phyloP scores from a whole-genome alignment of 2,329 filamentous ascomycete genomes.

The Ophiostoma sp. region DNA sequence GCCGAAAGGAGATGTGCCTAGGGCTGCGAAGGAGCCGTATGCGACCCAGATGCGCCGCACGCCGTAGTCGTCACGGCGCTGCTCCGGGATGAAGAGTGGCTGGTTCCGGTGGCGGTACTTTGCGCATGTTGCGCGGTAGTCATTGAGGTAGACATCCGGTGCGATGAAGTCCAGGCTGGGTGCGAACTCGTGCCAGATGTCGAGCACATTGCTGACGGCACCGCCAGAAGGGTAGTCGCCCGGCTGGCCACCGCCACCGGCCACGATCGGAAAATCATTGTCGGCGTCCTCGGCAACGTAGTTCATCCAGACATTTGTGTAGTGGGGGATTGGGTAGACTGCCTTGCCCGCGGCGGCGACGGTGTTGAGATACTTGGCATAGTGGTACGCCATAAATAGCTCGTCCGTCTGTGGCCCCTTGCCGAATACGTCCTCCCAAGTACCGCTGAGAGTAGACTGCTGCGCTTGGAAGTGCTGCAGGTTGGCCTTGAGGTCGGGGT shows the following conservation, averaged over 20 bases:
- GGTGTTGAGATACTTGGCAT: conserved; percentile 34
- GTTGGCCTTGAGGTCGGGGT: conserved; percentile 8
- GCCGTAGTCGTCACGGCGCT: conserved; percentile 45
- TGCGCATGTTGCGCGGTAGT: conserved; percentile 35
- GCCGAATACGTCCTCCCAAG: conserved; percentile 33
- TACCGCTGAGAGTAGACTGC: conserved; percentile 1
- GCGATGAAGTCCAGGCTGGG: conserved; percentile 43
- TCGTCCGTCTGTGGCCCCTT: conserved; percentile 33
- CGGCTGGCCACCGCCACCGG: conserved; percentile 33
- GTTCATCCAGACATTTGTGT: conserved; percentile 36
- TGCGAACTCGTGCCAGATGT: conserved; percentile 42
- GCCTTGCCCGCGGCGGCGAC: conserved; percentile 36
- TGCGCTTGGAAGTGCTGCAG: conserved; percentile 22
- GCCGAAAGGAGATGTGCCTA: conserved; percentile 36
- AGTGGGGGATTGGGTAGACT: conserved; percentile 34
- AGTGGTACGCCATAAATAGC: conserved; percentile 37
- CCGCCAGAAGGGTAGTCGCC: conserved; percentile 45
- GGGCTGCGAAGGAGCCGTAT: conserved; percentile 27
- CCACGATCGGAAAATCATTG: conserved; percentile 9
- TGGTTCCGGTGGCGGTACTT: conserved; percentile 30
- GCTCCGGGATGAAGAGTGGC: conserved; percentile 49
- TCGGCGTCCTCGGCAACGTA: conserved; percentile 30
- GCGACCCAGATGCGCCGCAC: conserved; percentile 41
- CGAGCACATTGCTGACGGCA: conserved; percentile 38
- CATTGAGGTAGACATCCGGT: conserved; percentile 42